Conservation (phyloP, 129 eudicot genomes). For the Escallonia herrerae region DNA sequence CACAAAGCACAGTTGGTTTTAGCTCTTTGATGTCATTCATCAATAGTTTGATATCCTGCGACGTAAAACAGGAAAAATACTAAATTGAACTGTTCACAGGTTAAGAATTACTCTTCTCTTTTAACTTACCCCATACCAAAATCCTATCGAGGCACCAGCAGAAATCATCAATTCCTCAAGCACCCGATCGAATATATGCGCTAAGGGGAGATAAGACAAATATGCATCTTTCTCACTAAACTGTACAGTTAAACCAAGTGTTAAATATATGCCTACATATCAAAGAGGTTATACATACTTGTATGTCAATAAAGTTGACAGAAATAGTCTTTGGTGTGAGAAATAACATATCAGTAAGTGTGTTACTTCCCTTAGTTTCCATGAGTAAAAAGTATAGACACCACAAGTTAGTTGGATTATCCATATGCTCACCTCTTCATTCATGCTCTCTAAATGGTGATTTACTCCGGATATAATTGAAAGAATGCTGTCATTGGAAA, state of each 20-base stretch:
- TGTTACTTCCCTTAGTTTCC: no score
- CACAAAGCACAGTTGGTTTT: conserved; percentile 77
- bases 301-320: no score
- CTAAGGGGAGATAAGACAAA: conserved; percentile 86
- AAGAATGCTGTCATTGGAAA: conserved; percentile 78
- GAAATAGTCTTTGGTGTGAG: no score
- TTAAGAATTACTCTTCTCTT: background rate
- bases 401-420: background rate
- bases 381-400: no score
- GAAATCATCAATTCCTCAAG: conserved; percentile 71
- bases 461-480: conserved; percentile 66
- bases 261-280: no score
- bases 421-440: conserved; percentile 50
- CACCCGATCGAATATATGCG: conserved; percentile 87
- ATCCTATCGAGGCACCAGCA: conserved; percentile 85
- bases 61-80: background rate
- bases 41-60: conserved; percentile 73
- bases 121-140: conserved; percentile 88
- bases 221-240: conserved; percentile 54
- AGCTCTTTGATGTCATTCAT: conserved; percentile 76
- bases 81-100: background rate
- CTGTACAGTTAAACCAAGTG: conserved; percentile 21
- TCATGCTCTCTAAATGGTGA: conserved; percentile 69
- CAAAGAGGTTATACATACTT: no score
- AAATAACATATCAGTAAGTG: no score